Evolutionary conservation across 169 alveolate species (phyloP).

Genomic region (Ichthyophthirius multifiliis): DNA sequence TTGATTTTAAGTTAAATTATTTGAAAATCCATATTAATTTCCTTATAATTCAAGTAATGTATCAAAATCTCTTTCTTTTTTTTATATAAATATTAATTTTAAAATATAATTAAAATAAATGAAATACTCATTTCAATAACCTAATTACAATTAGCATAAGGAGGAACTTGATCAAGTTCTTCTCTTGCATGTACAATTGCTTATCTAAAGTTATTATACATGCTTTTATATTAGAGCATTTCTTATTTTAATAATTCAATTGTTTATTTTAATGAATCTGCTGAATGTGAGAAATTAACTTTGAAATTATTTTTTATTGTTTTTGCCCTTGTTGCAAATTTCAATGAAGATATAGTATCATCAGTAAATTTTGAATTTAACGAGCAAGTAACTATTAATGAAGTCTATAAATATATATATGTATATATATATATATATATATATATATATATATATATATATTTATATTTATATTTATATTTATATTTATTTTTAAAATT

Average conservation of each 20-base stretch:
- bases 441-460: not conserved
- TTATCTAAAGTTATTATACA: not conserved
- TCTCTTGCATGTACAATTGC: not conserved
- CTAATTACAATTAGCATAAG: not conserved
- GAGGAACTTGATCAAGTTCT: not conserved
- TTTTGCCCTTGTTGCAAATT: slow-evolving; percentile 79
- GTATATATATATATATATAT: not conserved
- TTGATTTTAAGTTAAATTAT: not conserved
- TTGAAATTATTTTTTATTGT: slow-evolving; percentile 76
- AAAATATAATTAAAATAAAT: too few relatives aligned
- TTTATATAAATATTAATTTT: too few relatives aligned
- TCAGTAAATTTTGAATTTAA: slow-evolving; percentile 65
- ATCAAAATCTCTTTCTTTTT: too few relatives aligned
- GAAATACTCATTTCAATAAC: not conserved
- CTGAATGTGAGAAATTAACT: slow-evolving; percentile 52
- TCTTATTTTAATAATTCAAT: not conserved
- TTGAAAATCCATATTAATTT: not conserved
- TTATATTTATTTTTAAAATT: too few relatives aligned
- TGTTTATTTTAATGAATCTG: not conserved
- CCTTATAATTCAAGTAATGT: not conserved
- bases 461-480: too few relatives aligned
- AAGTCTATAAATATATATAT: slow-evolving; percentile 26
- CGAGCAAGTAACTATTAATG: slow-evolving; percentile 77
- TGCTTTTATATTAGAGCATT: not conserved
- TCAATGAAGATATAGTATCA: slow-evolving; percentile 70